Evolutionary conservation across 2,329 filamentous ascomycete species (phyloP).

Genomic region (Pleurostoma richardsiae): DNA sequence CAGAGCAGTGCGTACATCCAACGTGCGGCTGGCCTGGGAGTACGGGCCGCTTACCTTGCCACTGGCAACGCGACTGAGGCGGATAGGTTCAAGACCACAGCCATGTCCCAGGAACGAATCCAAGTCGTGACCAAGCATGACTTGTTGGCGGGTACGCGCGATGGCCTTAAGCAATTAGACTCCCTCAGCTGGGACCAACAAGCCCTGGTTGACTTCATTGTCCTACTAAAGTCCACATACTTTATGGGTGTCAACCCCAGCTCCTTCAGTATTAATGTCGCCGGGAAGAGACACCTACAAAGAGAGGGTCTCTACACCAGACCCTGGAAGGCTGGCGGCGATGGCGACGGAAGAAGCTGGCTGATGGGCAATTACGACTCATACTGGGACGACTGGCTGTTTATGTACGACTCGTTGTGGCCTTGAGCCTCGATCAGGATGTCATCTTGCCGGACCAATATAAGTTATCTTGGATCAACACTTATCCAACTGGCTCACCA

Average conservation of each 20-base stretch:
- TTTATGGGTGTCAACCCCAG: constrained; percentile 41
- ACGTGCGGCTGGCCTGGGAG: constrained; percentile 20
- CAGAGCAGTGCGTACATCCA: constrained; percentile 34
- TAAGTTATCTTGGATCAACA: too few relatives aligned
- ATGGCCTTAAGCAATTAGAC: constrained; percentile 25
- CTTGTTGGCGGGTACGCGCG: constrained; percentile 18
- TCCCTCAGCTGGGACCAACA: constrained; percentile 38
- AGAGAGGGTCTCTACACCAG: constrained; percentile 31
- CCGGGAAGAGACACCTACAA: constrained; percentile 37
- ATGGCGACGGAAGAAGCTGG: constrained; percentile 35
- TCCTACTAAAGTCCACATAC: constrained; percentile 30
- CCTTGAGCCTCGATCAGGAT: constrained; percentile 15
- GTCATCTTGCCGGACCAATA: too few relatives aligned
- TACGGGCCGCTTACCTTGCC: constrained; percentile 37
- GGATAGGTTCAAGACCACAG: constrained; percentile 26
- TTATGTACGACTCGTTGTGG: constrained; percentile 41
- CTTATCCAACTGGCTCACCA: too few relatives aligned
- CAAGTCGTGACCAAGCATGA: constrained; percentile 31
- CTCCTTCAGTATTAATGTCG: constrained; percentile 41
- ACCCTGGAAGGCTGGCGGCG: constrained; percentile 35
- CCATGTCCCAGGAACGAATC: constrained; percentile 22
- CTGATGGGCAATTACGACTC: constrained; percentile 36
- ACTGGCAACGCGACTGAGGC: constrained; percentile 38
- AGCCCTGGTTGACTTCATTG: constrained; percentile 34
- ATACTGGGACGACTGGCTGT: constrained; percentile 44